phyloP scores from a whole-genome alignment of 2,329 filamentous ascomycete species.

The Cladophialophora bantiana region DNA sequence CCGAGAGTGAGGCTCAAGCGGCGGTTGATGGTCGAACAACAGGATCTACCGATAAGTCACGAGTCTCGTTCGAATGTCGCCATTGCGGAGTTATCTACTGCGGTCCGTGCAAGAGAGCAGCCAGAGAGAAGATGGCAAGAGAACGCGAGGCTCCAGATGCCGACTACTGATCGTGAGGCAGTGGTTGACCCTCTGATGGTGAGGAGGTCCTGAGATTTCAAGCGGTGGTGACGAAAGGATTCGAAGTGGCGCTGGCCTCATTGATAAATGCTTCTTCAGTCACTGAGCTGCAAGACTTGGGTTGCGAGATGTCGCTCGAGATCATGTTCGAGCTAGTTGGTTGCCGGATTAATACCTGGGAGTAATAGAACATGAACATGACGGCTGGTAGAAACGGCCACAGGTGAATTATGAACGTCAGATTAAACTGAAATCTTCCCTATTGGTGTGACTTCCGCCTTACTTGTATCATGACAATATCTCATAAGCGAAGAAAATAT shows the following conservation, averaged over 20 bases:
- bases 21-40: background rate
- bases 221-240: background rate
- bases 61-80: slow-evolving; percentile 17
- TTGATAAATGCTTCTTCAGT: background rate
- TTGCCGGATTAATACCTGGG: background rate
- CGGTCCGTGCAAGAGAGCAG: slow-evolving; percentile 21
- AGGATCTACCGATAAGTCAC: background rate
- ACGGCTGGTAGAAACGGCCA: background rate
- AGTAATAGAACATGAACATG: background rate
- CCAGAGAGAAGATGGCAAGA: slow-evolving; percentile 3
- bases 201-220: background rate
- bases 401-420: background rate
- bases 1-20: background rate
- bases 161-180: background rate
- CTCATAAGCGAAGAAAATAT: too few species aligned
- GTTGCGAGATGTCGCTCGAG: background rate
- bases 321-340: background rate
- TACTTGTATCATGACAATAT: too few species aligned
- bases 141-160: background rate
- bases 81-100: slow-evolving; percentile 31
- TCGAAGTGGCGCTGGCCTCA: background rate
- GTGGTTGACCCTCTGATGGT: background rate
- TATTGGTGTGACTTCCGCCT: too few species aligned
- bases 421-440: background rate
- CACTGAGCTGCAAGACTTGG: background rate